Base-by-base conservation (phyloP, 2,329 filamentous ascomycete species). In the Sporothrix globosa region DNA sequence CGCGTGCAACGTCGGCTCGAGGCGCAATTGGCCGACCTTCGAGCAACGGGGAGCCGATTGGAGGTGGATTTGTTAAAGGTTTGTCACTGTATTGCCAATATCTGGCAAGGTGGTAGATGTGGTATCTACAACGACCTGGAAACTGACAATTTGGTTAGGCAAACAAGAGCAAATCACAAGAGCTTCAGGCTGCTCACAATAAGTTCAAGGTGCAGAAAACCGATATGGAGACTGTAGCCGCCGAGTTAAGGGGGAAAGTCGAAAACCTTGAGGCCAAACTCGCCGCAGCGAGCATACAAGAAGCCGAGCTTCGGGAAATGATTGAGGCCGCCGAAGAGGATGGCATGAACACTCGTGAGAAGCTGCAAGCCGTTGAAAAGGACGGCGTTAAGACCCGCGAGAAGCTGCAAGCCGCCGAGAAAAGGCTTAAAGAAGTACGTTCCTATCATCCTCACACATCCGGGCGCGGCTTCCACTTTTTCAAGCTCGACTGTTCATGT, bases 51-150 rank as follows among this genome's bases (percentile, higher is more conserved):
- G 39, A 86, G 85, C 69, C 83, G 85, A 58, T 80, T 93, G 19
- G 86, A 91, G 77, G 85, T 87, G 46, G 86, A 89, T 74, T 74
- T 90, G 14, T 83, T 87, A 78, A 90, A 88, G 82, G 87, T 86
- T 77, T 69, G 67, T 24, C n/a, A 21, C 48, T 50, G 19, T 6
- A 50, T 50, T 19, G 48, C 19, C 48, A n/a, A n/a, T 19, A n/a
- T 50, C 19, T 50, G 19, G 48, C 5, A 50, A 9, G 17, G 6
- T 9, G 48, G 19, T 9, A n/a, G 48, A 19, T 10, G n/a, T 50
- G 14, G 4, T n/a, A 5, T 19, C 13, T 19, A 17, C 48, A n/a
- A 50, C 9, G 21, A 50, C 44, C 10, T 6, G 34, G 24, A 14
- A 5, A 14, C 74, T 10, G 21, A 63, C 58, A 13, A 24, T 39